Percentiles rank a stretch among this genome's conserved stretches.
These are phyloP conservation scores for Lizonia empirigonia DNA, from an alignment of 2,329 filamentous ascomycete species.

Conservation along the genomic window DNA sequence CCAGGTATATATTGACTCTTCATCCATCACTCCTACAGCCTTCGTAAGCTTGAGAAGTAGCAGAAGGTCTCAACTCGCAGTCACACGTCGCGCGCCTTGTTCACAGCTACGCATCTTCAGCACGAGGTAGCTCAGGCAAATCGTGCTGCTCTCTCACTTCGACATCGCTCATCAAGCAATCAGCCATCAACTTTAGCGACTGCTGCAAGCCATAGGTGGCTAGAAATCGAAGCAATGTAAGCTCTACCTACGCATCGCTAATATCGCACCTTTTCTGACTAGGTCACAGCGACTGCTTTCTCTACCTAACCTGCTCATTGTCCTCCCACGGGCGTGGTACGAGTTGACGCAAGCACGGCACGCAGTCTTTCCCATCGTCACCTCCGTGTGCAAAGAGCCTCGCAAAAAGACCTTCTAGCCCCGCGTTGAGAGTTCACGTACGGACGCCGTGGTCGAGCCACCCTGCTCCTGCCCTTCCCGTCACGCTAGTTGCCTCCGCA, in stretches of 20 bases:
- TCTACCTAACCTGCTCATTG: neutral
- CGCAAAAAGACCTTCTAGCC: neutral
- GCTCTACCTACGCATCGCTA: neutral
- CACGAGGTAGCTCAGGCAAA: neutral
- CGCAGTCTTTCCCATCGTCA: neutral
- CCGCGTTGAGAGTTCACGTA: conserved; percentile 1
- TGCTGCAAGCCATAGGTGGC: neutral
- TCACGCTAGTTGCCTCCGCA: conserved; percentile 9
- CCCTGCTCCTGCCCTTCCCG: conserved; percentile 6
- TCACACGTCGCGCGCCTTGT: neutral
- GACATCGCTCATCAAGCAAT: neutral
- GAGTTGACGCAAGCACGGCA: neutral
- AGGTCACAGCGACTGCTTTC: neutral
- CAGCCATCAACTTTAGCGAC: neutral
- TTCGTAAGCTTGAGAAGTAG: neutral
- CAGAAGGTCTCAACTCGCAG: neutral
- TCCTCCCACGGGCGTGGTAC: conserved; percentile 1
- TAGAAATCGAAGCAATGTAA: neutral
- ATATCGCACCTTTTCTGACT: neutral
- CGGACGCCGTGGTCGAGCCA: conserved; percentile 3
- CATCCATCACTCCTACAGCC: neutral
- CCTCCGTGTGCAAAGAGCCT: neutral
- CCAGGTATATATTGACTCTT: neutral
- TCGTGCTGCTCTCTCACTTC: conserved; percentile 5
- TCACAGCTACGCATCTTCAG: neutral